These are phyloP conservation scores for Stereum hirsutum DNA, from an alignment of 1,284 basidiomycete genomes.

Conservation along the genomic window DNA sequence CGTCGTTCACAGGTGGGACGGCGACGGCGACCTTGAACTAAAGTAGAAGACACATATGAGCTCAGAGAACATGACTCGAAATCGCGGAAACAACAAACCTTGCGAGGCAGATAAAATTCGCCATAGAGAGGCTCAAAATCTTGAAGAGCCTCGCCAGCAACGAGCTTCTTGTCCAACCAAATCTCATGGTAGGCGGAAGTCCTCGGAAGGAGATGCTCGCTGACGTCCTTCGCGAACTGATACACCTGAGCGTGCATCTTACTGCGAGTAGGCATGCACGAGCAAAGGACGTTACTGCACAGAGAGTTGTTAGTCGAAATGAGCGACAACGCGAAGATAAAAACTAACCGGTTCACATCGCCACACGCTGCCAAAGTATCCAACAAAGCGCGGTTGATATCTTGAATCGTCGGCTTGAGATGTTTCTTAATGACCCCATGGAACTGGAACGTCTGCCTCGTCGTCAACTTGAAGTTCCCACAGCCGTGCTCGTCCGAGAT, in stretches of 20 bases:
- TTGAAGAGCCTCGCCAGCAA: constrained; percentile 85
- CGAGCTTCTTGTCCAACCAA: constrained; percentile 95
- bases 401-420: constrained; percentile 93
- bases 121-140: constrained; percentile 97
- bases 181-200: constrained; percentile 98
- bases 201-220: constrained; percentile 81
- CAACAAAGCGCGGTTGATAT: constrained; percentile 86
- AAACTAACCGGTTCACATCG: constrained; percentile 83
- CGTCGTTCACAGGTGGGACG: constrained; percentile 94
- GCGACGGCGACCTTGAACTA: constrained; percentile 98
- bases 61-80: constrained; percentile 3
- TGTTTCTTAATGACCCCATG: constrained; percentile 98
- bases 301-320: constrained; percentile 7
- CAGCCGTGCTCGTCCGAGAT: constrained; percentile 95
- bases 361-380: constrained; percentile 98
- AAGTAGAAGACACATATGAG: constrained; percentile 6
- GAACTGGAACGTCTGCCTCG: constrained; percentile 99
- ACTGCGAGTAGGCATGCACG: constrained; percentile 84
- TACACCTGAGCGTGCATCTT: constrained; percentile 82
- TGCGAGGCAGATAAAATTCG: constrained; percentile 93
- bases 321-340: too few relatives aligned
- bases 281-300: constrained; percentile 85
- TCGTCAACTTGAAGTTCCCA: constrained; percentile 96
- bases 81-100: constrained; percentile 35
- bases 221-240: constrained; percentile 81